Evolutionary conservation across 2,329 filamentous ascomycete species (phyloP), one percentile per base, ranked within the genome.

Genomic region (Beauveria rudraprayagi): DNA sequence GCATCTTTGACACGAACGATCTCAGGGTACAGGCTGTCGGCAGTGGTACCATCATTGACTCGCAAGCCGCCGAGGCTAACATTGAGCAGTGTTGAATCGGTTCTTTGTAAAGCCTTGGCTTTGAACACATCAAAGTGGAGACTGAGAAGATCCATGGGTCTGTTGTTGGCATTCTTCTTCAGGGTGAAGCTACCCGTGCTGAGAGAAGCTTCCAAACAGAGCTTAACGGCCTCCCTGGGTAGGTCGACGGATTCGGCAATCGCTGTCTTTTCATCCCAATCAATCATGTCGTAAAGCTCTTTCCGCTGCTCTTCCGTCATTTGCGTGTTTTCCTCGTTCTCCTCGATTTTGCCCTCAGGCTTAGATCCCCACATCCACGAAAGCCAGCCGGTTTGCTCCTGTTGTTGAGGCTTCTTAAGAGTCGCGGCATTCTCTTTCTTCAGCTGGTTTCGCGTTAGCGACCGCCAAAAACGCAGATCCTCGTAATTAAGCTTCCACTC

Each of bases 271-370:
- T 99, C 94, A 64, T 99, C 91, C 87, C 93, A 99, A 69, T 97
- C 94, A 68, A 99, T 99, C 55, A 91, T 95, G 67, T 95, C 89
- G 73, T 97, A 99, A 10, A 99, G 83, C 74, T 99, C 93, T 72
- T 97, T 92, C 47, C 93, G 88, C 72, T 99, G 92, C 73, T 97
- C 88, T 64, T 99, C 94, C 0, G 91, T 95, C 82, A 99, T 96
- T 63, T 91, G 85, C 0, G 87, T 90, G 64, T 92, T 89, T 66
- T 95, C 89, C 4, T 86, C 75, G 53, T 76, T 77, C 52, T 78
- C 81, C 50, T 89, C 80, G 46, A 89, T 82, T 56, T 73, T 75
- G 9, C 76, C 77, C 56, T 87, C 80, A 1, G 86, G 83, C 67
- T 92, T 90, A 1, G 87, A 81, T 22, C 93, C 92, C 92, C 93